Base-by-base conservation (phyloP, 148 eudicot genomes). In the Dysphania ambrosioides region DNA sequence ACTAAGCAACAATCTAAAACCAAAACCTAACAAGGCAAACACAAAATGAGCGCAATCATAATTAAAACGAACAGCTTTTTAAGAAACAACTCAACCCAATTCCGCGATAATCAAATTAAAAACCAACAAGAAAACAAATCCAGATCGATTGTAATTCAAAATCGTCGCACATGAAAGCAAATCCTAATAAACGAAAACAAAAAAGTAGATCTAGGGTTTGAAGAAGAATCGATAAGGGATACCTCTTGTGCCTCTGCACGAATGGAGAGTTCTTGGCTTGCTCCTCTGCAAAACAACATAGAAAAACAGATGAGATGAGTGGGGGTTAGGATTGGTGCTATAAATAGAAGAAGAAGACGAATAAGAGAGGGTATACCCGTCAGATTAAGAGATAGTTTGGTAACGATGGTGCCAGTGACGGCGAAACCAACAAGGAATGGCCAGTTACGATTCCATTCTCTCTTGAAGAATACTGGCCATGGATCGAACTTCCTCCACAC, bases 171-270 rank as follows among this genome's bases (percentile, higher is more conserved):
- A 26, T 36, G 2, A 16, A 11, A 51, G 2, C 30, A 12, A 30
- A 21, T 26, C 71, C 15, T 26, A 55, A 16, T 8, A 1, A 63
- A 21, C n/a, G 2, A 31, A 40, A 40, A 38, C 23, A 16, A 19
- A 30, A 18, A 12, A 65, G 42, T 15, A 57, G 69, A 77, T 75
- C 75, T 72, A 76, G 77, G 79, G 82, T 82, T 79, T 76, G 60
- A 40, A 19, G 34, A 36, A 35, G 8, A 0, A 6, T 16, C 8
- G 29, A 64, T 10, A 5, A 2, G 23, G 24, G 4, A 24, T 73
- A 88, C 91, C 79, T 78, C 70, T 80, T 84, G 81, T 92, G 97
- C 86, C 96, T 88, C 85, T 92, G 89, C 34, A 85, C 97, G 75
- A 92, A 92, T 0, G 38, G 66, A 5, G 96, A 92, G 69, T 92